A percentile compares a stretch with the other conserved stretches of the same genome.
Conservation (phyloP, 495 filamentous ascomycete species). For the Pseudomonodictys pantanalensis region DNA sequence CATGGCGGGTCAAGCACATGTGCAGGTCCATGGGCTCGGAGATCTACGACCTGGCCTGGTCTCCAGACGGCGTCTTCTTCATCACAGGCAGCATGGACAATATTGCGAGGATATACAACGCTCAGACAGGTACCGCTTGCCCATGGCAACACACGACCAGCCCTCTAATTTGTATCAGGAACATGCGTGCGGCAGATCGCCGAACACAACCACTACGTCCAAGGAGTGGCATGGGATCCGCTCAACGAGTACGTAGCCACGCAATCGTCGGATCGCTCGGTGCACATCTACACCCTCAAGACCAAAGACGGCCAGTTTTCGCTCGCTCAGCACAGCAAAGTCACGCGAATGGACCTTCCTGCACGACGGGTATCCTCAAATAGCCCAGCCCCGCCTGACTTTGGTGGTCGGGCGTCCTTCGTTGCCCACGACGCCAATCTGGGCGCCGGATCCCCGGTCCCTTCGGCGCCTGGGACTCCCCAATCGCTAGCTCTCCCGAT, state of each 20-base stretch:
- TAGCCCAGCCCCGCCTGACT: constrained; percentile 89
- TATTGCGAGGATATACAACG: constrained; percentile 93
- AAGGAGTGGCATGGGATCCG: constrained; percentile 98
- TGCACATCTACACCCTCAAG: constrained; percentile 93
- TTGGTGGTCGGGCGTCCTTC: constrained; percentile 56
- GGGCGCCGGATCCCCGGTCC: constrained; percentile 73
- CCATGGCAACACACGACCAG: background rate
- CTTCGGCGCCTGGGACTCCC: constrained; percentile 93
- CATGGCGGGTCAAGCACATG: constrained; percentile 97
- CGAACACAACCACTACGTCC: constrained; percentile 98
- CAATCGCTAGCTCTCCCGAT: constrained; percentile 86
- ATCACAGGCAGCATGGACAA: constrained; percentile 99
- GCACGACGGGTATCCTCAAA: constrained; percentile 82
- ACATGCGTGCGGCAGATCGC: constrained; percentile 93
- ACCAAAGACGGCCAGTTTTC: constrained; percentile 96
- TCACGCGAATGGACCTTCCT: constrained; percentile 87
- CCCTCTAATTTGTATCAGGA: constrained; percentile 50
- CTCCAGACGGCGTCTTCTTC: constrained; percentile 91
- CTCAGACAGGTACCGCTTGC: constrained; percentile 71
- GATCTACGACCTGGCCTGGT: constrained; percentile 98
- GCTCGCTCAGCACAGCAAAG: constrained; percentile 70
- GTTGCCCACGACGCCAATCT: constrained; percentile 55
- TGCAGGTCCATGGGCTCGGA: constrained; percentile 82
- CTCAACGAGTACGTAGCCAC: constrained; percentile 97
- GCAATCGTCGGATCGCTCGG: constrained; percentile 95